These are phyloP conservation scores for Eutrema heterophyllum DNA, from an alignment of 345 rosid species.

Conservation along the genomic window DNA sequence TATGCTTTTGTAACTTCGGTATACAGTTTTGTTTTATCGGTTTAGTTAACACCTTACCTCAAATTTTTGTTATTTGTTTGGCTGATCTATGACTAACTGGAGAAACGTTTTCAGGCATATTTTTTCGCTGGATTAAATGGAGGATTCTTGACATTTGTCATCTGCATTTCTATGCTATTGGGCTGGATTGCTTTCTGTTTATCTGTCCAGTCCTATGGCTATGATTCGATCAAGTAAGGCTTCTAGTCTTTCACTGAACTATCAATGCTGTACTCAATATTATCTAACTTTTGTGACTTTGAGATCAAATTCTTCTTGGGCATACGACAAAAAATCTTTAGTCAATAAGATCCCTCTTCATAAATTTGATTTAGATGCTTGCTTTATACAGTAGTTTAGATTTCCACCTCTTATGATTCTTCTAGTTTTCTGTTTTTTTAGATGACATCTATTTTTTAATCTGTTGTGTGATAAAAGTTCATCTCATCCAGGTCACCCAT, in stretches of 20 bases:
- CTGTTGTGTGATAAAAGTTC: slow-evolving; percentile 24
- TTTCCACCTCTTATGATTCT: background rate
- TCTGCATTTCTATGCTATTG: slow-evolving; percentile 64
- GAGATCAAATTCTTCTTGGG: background rate
- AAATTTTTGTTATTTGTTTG: slow-evolving; percentile 25
- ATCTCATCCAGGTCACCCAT: slow-evolving; percentile 63
- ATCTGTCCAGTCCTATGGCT: slow-evolving; percentile 44
- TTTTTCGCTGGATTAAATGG: slow-evolving; percentile 75
- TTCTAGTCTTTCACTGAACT: background rate
- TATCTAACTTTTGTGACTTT: background rate
- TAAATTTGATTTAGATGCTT: background rate
- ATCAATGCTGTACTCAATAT: background rate
- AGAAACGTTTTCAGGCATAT: slow-evolving; percentile 55
- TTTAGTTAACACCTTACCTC: background rate
- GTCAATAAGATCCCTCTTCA: background rate
- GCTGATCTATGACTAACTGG: background rate
- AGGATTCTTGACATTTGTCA: slow-evolving; percentile 69
- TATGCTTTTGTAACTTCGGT: slow-evolving; percentile 71
- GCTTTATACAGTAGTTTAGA: background rate
- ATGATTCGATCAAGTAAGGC: slow-evolving; percentile 52
- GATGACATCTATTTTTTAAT: background rate
- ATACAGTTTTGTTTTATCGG: slow-evolving; percentile 23
- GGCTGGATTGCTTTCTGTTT: slow-evolving; percentile 70
- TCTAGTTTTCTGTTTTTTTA: background rate
- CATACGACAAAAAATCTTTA: background rate